Evolutionary conservation across 495 filamentous ascomycete genomes (phyloP).

Genomic region (Hyphodiscus hymeniophilus): DNA sequence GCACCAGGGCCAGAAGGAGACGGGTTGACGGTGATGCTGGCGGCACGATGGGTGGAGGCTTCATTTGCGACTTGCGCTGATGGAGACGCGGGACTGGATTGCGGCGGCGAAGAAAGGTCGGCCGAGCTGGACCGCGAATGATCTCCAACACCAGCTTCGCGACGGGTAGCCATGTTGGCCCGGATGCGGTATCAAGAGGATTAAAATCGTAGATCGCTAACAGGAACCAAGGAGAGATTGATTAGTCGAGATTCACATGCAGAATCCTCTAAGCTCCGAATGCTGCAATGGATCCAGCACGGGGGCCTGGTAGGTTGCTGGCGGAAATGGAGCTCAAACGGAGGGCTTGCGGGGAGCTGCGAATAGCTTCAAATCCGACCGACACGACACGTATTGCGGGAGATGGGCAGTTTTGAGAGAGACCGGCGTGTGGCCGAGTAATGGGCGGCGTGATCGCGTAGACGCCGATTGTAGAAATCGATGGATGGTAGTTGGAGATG

Average conservation of each 20-base stretch:
- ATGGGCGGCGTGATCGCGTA: not conserved
- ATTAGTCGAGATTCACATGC: not conserved
- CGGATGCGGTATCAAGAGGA: not conserved
- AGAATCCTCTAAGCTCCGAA: constrained; percentile 5
- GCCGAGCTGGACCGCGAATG: constrained; percentile 1
- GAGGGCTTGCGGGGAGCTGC: not conserved
- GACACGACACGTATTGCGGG: constrained; percentile 10
- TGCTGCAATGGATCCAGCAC: not conserved
- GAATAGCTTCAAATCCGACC: constrained; percentile 22
- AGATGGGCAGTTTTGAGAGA: not conserved
- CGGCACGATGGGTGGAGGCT: not conserved
- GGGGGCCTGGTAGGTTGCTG: constrained; percentile 1
- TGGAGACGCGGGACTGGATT: constrained; percentile 20
- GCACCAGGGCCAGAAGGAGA: no score
- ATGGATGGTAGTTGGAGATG: constrained; percentile 6
- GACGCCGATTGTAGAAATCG: constrained; percentile 6
- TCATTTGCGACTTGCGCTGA: constrained; percentile 16
- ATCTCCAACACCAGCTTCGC: no score
- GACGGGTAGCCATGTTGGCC: not conserved
- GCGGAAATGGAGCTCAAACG: constrained; percentile 16
- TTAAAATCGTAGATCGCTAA: not conserved
- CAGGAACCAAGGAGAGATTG: not conserved
- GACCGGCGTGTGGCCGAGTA: not conserved
- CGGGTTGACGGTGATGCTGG: constrained; percentile 17
- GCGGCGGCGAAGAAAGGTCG: constrained; percentile 22